These are phyloP conservation scores for Aspergillus carbonarius DNA, from an alignment of 2,329 filamentous ascomycete species.

Conservation along the genomic window DNA sequence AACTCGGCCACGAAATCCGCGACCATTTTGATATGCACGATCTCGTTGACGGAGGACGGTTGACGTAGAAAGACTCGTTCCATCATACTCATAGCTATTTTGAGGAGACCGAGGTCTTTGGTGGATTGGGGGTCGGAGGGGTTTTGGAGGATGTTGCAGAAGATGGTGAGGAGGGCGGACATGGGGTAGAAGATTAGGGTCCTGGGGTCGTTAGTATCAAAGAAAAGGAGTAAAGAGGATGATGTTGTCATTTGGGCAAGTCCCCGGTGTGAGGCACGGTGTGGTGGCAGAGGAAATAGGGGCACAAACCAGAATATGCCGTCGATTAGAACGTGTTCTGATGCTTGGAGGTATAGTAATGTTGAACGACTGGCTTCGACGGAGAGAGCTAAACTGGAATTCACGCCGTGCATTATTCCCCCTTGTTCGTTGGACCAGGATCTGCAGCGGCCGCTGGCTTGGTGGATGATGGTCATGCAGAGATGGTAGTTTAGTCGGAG, in stretches of 20 bases:
- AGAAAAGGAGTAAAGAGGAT: background rate
- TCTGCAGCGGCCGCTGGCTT: constrained; percentile 54
- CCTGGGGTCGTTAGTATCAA: constrained; percentile 40
- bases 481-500: constrained; percentile 58
- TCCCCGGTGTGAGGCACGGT: too few species aligned
- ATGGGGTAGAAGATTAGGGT: constrained; percentile 58
- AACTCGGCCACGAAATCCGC: constrained; percentile 49
- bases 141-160: constrained; percentile 55
- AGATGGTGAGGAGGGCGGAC: constrained; percentile 54
- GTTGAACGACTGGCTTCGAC: constrained; percentile 59
- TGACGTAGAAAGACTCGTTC: constrained; percentile 34
- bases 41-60: constrained; percentile 35
- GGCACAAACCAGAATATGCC: constrained; percentile 52
- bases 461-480: constrained; percentile 56
- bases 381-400: constrained; percentile 54
- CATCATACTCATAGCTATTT: constrained; percentile 46
- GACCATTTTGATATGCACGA: constrained; percentile 43
- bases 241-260: background rate
- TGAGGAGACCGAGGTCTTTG: constrained; percentile 50
- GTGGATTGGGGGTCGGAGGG: constrained; percentile 46
- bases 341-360: constrained; percentile 48
- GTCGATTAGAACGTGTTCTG: constrained; percentile 44
- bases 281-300: background rate
- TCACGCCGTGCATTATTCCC: constrained; percentile 47
- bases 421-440: constrained; percentile 39